Percentiles rank a stretch among this genome's conserved stretches.
These are phyloP conservation scores for Nigrograna mackinnonii DNA, from an alignment of 2,329 filamentous ascomycete species.

Conservation along the genomic window DNA sequence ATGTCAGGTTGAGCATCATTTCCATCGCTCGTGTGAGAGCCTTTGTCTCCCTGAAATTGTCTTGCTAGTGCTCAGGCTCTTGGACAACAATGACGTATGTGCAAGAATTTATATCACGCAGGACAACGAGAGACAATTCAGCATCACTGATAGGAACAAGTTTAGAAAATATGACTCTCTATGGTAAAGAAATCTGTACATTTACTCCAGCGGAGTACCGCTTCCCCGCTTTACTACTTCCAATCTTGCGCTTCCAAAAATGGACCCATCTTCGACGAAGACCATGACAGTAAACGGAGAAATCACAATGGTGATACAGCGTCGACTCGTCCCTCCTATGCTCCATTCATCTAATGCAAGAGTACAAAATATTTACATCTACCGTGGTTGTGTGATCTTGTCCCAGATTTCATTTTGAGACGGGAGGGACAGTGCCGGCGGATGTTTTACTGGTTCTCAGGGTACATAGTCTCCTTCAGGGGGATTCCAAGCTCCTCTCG, in stretches of 20 bases:
- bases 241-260: constrained; percentile 11
- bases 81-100: no score
- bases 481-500: constrained; percentile 91
- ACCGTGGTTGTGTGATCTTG: not conserved
- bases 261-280: no score
- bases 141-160: no score
- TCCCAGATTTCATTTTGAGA: not conserved
- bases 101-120: no score
- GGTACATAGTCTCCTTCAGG: constrained; percentile 92
- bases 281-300: no score
- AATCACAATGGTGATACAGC: constrained; percentile 32
- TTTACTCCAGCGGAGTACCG: constrained; percentile 30
- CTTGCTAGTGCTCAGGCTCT: no score
- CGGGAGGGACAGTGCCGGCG: not conserved
- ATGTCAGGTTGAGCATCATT: no score
- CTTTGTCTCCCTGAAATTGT: no score
- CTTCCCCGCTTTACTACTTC: constrained; percentile 14
- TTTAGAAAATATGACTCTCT: no score
- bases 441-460: constrained; percentile 46
- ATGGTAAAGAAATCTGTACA: constrained; percentile 36
- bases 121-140: no score
- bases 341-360: constrained; percentile 12
- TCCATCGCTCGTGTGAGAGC: no score
- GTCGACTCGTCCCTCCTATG: constrained; percentile 15
- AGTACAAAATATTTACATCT: not conserved